Base-by-base conservation (phyloP, 177 flowering plant species). In the Vitis hybrid region DNA sequence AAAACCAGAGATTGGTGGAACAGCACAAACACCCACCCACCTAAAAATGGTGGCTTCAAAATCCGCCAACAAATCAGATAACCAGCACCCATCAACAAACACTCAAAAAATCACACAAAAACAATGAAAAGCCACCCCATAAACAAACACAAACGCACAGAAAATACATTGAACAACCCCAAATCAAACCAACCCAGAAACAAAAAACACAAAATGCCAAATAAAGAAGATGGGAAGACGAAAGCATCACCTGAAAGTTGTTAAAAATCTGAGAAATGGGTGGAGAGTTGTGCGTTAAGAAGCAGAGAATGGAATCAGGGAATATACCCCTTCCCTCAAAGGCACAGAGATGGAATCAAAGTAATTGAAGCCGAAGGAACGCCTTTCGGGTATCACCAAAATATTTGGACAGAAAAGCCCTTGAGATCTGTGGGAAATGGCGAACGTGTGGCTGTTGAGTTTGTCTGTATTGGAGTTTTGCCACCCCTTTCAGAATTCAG, bases 311-410 rank as follows among this genome's bases (percentile, higher is more conserved):
- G 74, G 73, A 81, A 66, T 57, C 69, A 1, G 14, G 62, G 87
- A 84, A 84, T 84, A 84, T 84, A 74, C 87, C 80, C 17, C 55
- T 17, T 60, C 12, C 65, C 60, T 52, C 17, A 21, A 54, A 17
- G 32, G 12, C 52, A 15, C 34, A 32, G 66, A 56, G 52, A 32
- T 30, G 4, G 51, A 56, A 19, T 5, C 23, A 0, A 14, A 18
- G 62, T 34, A 23, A 50, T 12, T 8, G 21, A 59, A 26, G 62
- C 56, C 10, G 13, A 4, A 10, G 4, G 10, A 40, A 40, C 15
- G 54, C 52, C 21, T 14, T 14, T 10, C 9, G 3, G 52, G 51
- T 51, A 2, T 18, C 10, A 26, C 17, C 10, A 56, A 10, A 56
- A n/a, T 45, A 15, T 26, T 19, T 34, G 13, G 74, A 73, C 70